Evolutionary conservation across 83 land plant species (phyloP).

Genomic region (Diphasiastrum complanatum): DNA sequence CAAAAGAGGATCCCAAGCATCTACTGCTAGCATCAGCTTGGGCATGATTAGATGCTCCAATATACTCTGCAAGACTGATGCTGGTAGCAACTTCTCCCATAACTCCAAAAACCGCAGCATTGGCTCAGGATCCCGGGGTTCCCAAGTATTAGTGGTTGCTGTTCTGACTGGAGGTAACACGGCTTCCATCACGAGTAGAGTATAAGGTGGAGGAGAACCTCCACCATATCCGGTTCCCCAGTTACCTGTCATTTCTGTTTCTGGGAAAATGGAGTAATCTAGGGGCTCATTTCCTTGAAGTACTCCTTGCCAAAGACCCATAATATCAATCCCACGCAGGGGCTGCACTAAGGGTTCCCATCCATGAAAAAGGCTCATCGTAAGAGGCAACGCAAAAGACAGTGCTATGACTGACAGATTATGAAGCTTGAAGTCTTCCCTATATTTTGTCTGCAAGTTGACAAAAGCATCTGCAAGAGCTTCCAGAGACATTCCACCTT

Average conservation of each 20-base stretch:
- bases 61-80: conserved; percentile 53
- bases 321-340: conserved; percentile 49
- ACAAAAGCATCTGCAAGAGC: conserved; percentile 46
- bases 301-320: conserved; percentile 57
- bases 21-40: conserved; percentile 65
- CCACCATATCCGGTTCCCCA: too few relatives aligned
- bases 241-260: conserved; percentile 26
- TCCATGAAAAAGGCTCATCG: conserved; percentile 62
- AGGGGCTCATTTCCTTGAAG: conserved; percentile 56
- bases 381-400: conserved; percentile 60
- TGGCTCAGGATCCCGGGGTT: conserved; percentile 91
- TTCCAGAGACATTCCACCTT: conserved; percentile 57
- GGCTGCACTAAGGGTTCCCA: conserved; percentile 92
- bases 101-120: conserved; percentile 73
- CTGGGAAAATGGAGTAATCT: conserved; percentile 31
- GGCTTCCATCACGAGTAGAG: conserved; percentile 67
- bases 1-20: conserved; percentile 74
- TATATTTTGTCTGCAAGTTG: conserved; percentile 34
- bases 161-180: conserved; percentile 71
- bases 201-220: conserved; percentile 47
- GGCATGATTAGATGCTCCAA: conserved; percentile 73
- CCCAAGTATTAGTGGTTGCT: conserved; percentile 75
- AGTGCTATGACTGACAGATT: conserved; percentile 71
- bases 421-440: conserved; percentile 70
- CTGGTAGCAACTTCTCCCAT: conserved; percentile 82